Evolutionary conservation across 768 basidiomycete species (phyloP).

Genomic region (Crassisporium funariophilum): DNA sequence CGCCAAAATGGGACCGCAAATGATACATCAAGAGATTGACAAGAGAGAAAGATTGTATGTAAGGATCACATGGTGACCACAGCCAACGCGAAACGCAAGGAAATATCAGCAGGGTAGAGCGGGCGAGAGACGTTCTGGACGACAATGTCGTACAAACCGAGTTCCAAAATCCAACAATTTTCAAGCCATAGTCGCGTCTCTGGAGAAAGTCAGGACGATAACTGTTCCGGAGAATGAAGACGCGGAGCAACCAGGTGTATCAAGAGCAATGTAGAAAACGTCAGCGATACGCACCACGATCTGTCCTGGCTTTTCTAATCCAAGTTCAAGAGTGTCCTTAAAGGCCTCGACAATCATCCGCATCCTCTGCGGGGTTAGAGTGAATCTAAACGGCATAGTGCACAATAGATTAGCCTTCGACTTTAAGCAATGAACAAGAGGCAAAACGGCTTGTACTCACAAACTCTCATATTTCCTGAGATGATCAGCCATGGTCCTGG

Average conservation of each 20-base stretch:
- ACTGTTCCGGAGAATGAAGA: too few species aligned
- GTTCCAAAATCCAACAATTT: too few species aligned
- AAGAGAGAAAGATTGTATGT: too few species aligned
- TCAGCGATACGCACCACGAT: slow-evolving; percentile 76
- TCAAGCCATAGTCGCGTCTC: too few species aligned
- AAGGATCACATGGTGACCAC: neutral
- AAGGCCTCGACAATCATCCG: slow-evolving; percentile 97
- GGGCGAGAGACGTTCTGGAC: too few species aligned
- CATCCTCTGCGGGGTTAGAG: slow-evolving; percentile 88
- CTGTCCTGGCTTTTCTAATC: slow-evolving; percentile 80
- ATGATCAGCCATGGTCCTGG: slow-evolving; percentile 91
- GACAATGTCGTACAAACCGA: too few species aligned
- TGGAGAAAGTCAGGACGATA: too few species aligned
- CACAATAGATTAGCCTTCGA: too few species aligned
- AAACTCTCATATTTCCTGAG: slow-evolving; percentile 87
- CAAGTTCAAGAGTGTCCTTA: slow-evolving; percentile 87
- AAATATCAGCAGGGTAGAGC: neutral
- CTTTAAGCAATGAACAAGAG: too few species aligned
- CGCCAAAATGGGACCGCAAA: neutral
- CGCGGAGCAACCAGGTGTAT: slow-evolving; percentile 1
- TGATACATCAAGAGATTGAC: neutral
- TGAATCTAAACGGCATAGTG: slow-evolving; percentile 59
- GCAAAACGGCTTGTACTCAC: slow-evolving; percentile 47
- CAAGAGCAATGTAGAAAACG: slow-evolving; percentile 5
- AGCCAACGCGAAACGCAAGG: neutral